Evolutionary conservation across 139 green algal genomes (phyloP), one percentile per base, ranked within the genome.

Genomic region (Trebouxia sp.): DNA sequence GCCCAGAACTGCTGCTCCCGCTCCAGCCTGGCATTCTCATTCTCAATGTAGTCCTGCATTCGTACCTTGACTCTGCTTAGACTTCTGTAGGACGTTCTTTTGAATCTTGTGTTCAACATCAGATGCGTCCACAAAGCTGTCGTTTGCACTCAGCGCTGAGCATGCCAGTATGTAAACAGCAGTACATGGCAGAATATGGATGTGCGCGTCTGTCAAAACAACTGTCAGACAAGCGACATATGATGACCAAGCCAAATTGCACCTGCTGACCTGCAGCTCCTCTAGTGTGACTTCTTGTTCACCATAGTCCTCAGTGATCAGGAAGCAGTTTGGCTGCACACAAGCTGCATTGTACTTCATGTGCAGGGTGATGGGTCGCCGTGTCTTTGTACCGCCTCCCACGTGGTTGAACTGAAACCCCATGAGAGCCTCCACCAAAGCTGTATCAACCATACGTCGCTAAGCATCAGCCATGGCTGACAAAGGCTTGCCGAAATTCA

Each of bases 381-480:
- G 85, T 6, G 96, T 99, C 85, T 98, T 99, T 48, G 96, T 99
- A 74, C 96, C 96, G 7, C 96, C 96, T 1, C 95, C 95, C 9
- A 99, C 96, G 78, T 96, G 92, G 86, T 99, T 99, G 90, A 99
- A 99, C 88, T 99, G 94, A 87, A 98, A 98, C 10, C 94, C 95
- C 94, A 99, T 98, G 35, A 99, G 87, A 0, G 95, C 96, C 86
- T 99, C 96, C 6, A 99, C 92, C 45, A 99, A 85, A 2, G 94
- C 94, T 95, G 91, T 82, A 80, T 26, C 39, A 30, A 17, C 22
- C 7, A 42, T 28, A 43, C 30, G n/a, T n/a, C n/a, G n/a, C n/a
- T n/a, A n/a, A n/a, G n/a, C n/a, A n/a, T n/a, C n/a, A 26, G n/a
- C 24, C 26, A 37, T 53, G 66, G 15, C 12, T 37, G 20, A 10